Conservation (phyloP, 2,329 filamentous ascomycete species). For the Talaromyces sp. region DNA sequence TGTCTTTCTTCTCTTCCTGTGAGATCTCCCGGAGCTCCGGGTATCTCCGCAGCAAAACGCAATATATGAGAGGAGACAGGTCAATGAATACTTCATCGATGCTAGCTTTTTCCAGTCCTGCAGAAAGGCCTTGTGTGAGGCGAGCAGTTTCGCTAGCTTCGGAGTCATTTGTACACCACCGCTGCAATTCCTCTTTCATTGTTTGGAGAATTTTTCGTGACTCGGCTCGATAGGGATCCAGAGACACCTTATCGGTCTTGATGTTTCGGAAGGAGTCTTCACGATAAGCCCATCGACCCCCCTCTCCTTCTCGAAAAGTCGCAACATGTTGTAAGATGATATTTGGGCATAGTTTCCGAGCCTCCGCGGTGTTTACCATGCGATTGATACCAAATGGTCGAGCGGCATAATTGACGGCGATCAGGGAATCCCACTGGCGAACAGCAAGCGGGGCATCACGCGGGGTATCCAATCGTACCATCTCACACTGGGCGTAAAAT, state of each 20-base stretch:
- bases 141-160: conserved; percentile 20
- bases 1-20: conserved; percentile 52
- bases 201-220: conserved; percentile 78
- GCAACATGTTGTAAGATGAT: conserved; percentile 90
- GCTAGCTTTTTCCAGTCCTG: conserved; percentile 84
- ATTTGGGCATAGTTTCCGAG: conserved; percentile 81
- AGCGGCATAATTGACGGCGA: conserved; percentile 94
- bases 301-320: conserved; percentile 90
- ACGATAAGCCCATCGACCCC: conserved; percentile 82
- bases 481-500: conserved; percentile 97
- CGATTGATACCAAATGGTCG: conserved; percentile 77
- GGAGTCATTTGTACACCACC: conserved; percentile 31
- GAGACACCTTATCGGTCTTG: conserved; percentile 85
- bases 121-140: conserved; percentile 33
- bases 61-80: conserved; percentile 80
- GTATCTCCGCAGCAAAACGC: conserved; percentile 73
- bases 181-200: conserved; percentile 73
- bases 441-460: conserved; percentile 84
- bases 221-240: conserved; percentile 88
- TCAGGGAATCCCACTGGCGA: conserved; percentile 93
- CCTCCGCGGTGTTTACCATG: conserved; percentile 78
- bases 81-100: conserved; percentile 97
- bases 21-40: conserved; percentile 66
- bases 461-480: conserved; percentile 75
- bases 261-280: conserved; percentile 79